phyloP scores from a whole-genome alignment of 73 alveolate species.

The Paramecium biaurelia region DNA sequence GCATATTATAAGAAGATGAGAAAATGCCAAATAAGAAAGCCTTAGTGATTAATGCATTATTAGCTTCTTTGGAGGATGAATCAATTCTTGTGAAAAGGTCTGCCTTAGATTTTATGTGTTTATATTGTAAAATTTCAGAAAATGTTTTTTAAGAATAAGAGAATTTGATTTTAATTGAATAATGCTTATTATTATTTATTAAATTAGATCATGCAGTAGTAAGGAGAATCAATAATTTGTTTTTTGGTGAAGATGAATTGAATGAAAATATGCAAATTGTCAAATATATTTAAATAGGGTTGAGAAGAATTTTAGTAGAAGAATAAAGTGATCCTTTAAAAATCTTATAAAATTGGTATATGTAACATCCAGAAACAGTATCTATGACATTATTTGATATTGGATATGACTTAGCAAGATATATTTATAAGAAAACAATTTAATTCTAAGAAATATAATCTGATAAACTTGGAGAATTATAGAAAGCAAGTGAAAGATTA shows the following conservation, averaged over 20 bases:
- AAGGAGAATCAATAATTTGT: slow-evolving; percentile 32
- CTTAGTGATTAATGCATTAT: slow-evolving; percentile 30
- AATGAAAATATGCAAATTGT: not conserved
- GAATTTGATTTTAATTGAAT: not conserved
- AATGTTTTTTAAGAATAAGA: not conserved
- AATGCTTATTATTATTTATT: not conserved
- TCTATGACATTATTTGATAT: not conserved
- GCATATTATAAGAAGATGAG: not conserved
- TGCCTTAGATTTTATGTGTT: slow-evolving; percentile 35
- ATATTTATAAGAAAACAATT: not conserved
- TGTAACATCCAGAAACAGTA: slow-evolving; percentile 39
- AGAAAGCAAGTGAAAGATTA: slow-evolving; percentile 40
- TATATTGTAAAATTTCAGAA: not conserved
- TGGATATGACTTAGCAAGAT: slow-evolving; percentile 1
- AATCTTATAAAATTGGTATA: slow-evolving; percentile 33
- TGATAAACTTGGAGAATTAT: not conserved
- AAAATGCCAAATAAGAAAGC: slow-evolving; percentile 28
- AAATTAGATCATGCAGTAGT: slow-evolving; percentile 44
- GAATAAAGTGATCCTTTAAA: not conserved
- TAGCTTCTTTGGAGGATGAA: slow-evolving; percentile 42
- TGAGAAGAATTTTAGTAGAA: not conserved
- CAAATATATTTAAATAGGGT: not conserved
- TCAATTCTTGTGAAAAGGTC: not conserved
- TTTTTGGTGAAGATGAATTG: slow-evolving; percentile 11
- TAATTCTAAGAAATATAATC: not conserved